Evolutionary conservation across 352 stramenopile genomes (phyloP), one percentile per base, ranked within the genome.

Genomic region (Globisporangium spinosum): DNA sequence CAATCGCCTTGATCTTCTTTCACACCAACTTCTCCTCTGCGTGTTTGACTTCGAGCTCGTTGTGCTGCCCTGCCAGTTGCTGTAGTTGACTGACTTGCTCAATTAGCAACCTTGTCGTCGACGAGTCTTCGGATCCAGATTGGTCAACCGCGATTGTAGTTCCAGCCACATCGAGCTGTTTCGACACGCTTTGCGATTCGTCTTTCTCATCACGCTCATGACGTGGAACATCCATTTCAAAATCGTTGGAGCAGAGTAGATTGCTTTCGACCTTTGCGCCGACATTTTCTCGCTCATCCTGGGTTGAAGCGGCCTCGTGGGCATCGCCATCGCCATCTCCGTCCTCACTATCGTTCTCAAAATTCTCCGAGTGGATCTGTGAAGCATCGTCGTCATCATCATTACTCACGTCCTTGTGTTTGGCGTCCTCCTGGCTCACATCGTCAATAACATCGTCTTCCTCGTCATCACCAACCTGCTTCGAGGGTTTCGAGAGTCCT

Each of bases 101-200:
- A 9, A 81, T 43, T n/a, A 89, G 65, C 51, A 86, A 58, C 35
- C 77, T 83, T 17, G 78, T 89, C 10, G 70, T 84, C 5, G 80
- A 85, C 12, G 80, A 89, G 40, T 87, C 80, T 23, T 87, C 75
- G 12, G 73, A 87, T 23, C 38, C 57, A 20, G 76, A 87, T 17
- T 78, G 67, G 3, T 58, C 73, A 22, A 58, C 8, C 23, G 32
- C 3, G 1, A 62, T 5, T 7, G 6, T 10, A 0, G 58, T 57
- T 57, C 8, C 65, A 25, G 15, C 53, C 2, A 25, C 23, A 13
- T 62, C 64, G 22, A 56, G 25, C 25, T 57, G 43, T 8, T 65
- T 69, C 38, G 20, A 60, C 8, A 15, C 32, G 13, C 8, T 27
- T 38, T 58, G 35, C n/a, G 29, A 47, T 20, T 54, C 38, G 5